Base-by-base conservation (phyloP, 768 basidiomycete species). In the Pisolithus sp. region DNA sequence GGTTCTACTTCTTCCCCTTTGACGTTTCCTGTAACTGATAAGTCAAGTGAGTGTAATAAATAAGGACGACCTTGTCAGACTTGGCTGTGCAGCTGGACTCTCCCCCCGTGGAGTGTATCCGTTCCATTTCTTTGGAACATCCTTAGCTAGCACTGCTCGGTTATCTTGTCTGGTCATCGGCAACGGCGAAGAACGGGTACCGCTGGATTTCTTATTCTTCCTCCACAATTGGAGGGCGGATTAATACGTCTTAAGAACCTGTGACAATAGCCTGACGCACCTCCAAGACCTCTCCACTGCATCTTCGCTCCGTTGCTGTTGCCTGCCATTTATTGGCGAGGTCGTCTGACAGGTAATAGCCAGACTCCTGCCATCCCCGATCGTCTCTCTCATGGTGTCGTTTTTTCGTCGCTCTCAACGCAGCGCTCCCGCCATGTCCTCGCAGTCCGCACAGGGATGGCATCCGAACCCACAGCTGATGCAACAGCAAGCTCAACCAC, bases 391-490 rank as follows among this genome's bases (percentile, higher is more conserved):
- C 55, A 28, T 42, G 28, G 49, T 24, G 18, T 7, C 26, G 13
- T 38, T 41, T 41, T 41, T 41, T 40, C 9, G 36, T 40, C 31
- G 7, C 7, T 36, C 3, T 36, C 42, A 13, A n/a, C 26, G 34
- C 43, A 45, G 43, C 43, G 43, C 40, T 12, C 42, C 21, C 18
- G 30, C 30, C 18, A 65, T 65, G 64, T 40, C 64, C 41, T 65
- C 54, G 20, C 66, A 63, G 49, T 31, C 45, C 15, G 46, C 53
- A 13, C 66, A 60, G 21, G 64, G 59, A 58, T 67, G 66, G 66
- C 66, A 68, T 40, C 66, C 66, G 7, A 68, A 68, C 36, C 66
- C 66, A 20, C 66, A 66, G 37, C 51, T 68, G 7, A 68, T 68
- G 66, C 66, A 69, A 12, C 65, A 61, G 7, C 48, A 40, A 9